Evolutionary conservation across 805 yeast genomes (phyloP).

Genomic region (Candida adriatica): DNA sequence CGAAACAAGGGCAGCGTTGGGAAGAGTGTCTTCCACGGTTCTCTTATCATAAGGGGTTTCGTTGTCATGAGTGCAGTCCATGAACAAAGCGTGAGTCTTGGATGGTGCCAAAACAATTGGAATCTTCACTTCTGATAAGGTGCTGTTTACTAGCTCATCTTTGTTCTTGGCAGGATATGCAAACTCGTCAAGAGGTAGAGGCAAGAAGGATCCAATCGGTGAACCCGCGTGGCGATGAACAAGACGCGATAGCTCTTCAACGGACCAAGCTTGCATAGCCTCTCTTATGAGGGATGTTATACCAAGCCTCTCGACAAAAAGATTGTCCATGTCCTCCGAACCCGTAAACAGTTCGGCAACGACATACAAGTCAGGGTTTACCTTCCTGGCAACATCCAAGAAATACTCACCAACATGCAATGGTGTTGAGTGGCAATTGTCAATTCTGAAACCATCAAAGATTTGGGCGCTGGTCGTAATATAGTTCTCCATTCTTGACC

Average conservation of each 20-base stretch:
- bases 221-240: conserved; percentile 92
- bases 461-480: conserved; percentile 61
- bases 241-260: conserved; percentile 75
- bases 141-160: conserved; percentile 15
- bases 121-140: conserved; percentile 57
- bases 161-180: conserved; percentile 50
- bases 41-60: conserved; percentile 85
- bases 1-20: conserved; percentile 91
- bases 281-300: conserved; percentile 86
- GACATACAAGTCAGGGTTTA: conserved; percentile 80
- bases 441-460: conserved; percentile 87
- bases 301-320: conserved; percentile 87
- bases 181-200: conserved; percentile 69
- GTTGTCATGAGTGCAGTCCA: conserved; percentile 98
- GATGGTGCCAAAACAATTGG: conserved; percentile 60
- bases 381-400: conserved; percentile 79
- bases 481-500: conserved; percentile 84
- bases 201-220: conserved; percentile 87
- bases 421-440: conserved; percentile 95
- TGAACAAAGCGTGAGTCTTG: conserved; percentile 88
- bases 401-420: conserved; percentile 87
- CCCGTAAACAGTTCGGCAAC: conserved; percentile 95
- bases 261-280: conserved; percentile 95
- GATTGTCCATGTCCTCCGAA: conserved; percentile 81
- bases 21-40: conserved; percentile 89